phyloP scores from a whole-genome alignment of 768 basidiomycete genomes.

The Tricholoma bakamatsutake region DNA sequence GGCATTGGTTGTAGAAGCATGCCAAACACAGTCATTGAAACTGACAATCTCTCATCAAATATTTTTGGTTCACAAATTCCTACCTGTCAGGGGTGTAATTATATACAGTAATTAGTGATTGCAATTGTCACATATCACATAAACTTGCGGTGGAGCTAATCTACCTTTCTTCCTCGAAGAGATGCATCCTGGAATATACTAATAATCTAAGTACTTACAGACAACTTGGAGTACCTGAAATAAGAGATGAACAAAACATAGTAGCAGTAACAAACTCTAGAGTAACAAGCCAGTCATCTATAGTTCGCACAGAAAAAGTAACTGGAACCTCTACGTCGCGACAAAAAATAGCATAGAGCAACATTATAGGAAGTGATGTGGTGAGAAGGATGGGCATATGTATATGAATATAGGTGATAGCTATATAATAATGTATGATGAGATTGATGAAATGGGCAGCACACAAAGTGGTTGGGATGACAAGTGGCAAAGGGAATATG shows the following conservation, averaged over 20 bases:
- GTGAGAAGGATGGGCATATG: background rate
- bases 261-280: background rate
- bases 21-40: no score
- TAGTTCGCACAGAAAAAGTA: background rate
- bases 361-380: background rate
- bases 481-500: background rate
- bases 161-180: no score
- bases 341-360: background rate
- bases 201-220: no score
- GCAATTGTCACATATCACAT: no score
- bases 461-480: background rate
- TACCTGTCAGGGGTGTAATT: no score
- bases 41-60: no score
- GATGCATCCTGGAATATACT: no score
- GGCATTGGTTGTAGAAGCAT: no score
- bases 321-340: background rate
- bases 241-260: background rate
- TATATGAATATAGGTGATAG: conserved; percentile 1
- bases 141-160: no score
- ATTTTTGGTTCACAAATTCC: no score
- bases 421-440: background rate
- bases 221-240: background rate
- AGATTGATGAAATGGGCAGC: background rate
- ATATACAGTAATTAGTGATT: no score
- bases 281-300: background rate